Evolutionary conservation across 1,284 basidiomycete genomes (phyloP).

Genomic region (Fomes fomentarius): DNA sequence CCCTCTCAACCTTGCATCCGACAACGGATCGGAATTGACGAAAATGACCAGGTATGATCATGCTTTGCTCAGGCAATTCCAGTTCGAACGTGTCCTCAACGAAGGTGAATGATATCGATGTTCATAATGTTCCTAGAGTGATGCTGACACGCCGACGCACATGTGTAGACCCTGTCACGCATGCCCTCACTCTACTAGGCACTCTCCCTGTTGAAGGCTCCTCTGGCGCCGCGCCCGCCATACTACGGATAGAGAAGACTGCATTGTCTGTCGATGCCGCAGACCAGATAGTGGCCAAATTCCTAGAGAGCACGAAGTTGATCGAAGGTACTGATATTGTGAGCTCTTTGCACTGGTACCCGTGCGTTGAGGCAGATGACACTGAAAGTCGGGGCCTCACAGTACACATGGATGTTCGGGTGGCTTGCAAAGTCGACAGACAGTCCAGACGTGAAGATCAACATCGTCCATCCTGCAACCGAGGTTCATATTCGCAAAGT

Average conservation of each 20-base stretch:
- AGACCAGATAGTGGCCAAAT: constrained; percentile 16
- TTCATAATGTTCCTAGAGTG: not conserved
- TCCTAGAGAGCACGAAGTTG: constrained; percentile 36
- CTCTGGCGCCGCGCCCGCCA: constrained; percentile 41
- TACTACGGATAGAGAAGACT: constrained; percentile 65
- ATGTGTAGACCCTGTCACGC: constrained; percentile 50
- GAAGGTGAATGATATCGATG: constrained; percentile 47
- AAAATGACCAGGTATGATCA: constrained; percentile 13
- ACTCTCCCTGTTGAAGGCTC: constrained; percentile 33
- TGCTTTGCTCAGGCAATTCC: constrained; percentile 40
- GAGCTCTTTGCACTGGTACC: not conserved
- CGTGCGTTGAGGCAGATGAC: not conserved
- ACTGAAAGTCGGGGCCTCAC: not conserved
- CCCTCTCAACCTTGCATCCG: no score
- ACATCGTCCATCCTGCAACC: constrained; percentile 82
- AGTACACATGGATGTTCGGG: constrained; percentile 50
- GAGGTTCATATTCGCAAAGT: constrained; percentile 83
- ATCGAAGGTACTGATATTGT: constrained; percentile 55
- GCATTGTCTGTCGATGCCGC: constrained; percentile 45
- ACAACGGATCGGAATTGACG: not conserved
- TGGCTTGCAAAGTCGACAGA: constrained; percentile 41
- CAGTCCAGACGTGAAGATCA: constrained; percentile 60
- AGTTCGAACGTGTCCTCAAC: constrained; percentile 57
- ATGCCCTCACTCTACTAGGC: constrained; percentile 50
- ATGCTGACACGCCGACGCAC: not conserved